These are phyloP conservation scores for Cryptosporidium ryanae DNA, from an alignment of 169 alveolate species.

Conservation along the genomic window DNA sequence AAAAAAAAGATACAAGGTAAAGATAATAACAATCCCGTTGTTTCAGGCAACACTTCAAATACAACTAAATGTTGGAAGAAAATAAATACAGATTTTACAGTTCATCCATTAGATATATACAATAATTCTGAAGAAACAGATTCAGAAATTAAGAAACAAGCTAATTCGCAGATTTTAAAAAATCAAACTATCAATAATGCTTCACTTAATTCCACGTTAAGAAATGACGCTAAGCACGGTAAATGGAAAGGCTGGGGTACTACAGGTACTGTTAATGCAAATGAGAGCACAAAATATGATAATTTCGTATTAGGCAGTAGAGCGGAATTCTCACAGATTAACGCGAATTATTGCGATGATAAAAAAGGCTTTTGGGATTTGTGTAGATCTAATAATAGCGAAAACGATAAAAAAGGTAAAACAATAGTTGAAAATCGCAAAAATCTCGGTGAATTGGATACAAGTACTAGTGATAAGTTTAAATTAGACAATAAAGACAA, in stretches of 20 bases:
- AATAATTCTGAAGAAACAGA: background rate
- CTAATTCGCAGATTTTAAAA: background rate
- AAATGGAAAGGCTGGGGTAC: slow-evolving; percentile 65
- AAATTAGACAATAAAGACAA: background rate
- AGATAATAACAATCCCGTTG: background rate
- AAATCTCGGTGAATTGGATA: background rate
- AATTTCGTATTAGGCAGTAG: background rate
- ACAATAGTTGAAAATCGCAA: no score
- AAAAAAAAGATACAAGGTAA: background rate
- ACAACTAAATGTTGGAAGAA: slow-evolving; percentile 37
- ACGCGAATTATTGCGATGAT: no score
- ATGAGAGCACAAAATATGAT: background rate
- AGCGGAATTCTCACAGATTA: background rate
- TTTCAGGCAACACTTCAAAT: background rate
- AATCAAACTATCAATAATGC: background rate
- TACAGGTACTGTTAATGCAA: background rate
- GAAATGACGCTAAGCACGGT: background rate
- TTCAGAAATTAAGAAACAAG: background rate
- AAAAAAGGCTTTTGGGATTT: slow-evolving; percentile 61
- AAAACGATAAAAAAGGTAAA: no score
- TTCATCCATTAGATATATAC: background rate
- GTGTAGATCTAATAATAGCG: background rate
- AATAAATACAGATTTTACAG: background rate
- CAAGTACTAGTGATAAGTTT: background rate
- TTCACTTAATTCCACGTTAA: no score